These are phyloP conservation scores for Vitis hybrid DNA, from an alignment of 177 flowering plant species.

Conservation along the genomic window DNA sequence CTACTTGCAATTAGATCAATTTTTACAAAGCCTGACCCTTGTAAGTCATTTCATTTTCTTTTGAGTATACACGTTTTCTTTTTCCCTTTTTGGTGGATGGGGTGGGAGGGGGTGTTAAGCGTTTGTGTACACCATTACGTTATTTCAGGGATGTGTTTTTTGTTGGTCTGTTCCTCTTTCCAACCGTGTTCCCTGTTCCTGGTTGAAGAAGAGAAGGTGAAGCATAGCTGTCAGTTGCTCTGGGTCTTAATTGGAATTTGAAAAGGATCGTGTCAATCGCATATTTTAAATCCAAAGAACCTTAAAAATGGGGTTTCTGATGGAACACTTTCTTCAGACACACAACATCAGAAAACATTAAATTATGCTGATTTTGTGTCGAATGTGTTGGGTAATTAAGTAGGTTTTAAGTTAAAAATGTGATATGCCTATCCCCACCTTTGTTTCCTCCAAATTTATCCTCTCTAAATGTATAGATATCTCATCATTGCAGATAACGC, in stretches of 20 bases:
- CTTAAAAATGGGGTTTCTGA: background rate
- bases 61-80: background rate
- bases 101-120: background rate
- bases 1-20: conserved; percentile 77
- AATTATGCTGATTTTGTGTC: too few relatives aligned
- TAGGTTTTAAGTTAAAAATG: too few relatives aligned
- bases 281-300: background rate
- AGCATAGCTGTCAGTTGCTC: too few relatives aligned
- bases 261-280: too few relatives aligned
- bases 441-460: background rate
- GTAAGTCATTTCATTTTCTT: conserved; percentile 37
- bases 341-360: background rate
- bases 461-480: background rate
- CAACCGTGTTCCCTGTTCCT: too few relatives aligned
- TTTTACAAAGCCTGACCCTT: conserved; percentile 73
- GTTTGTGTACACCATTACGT: background rate
- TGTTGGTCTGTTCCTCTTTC: too few relatives aligned
- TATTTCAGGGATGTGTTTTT: too few relatives aligned
- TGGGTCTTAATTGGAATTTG: too few relatives aligned
- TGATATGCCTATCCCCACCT: too few relatives aligned
- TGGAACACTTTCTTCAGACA: background rate
- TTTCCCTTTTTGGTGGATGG: background rate
- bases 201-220: too few relatives aligned
- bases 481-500: conserved; percentile 63
- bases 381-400: too few relatives aligned